Evolutionary conservation across 73 alveolate species (phyloP), one percentile per base, ranked within the genome.

Genomic region (Symbiodinium pilosum): DNA sequence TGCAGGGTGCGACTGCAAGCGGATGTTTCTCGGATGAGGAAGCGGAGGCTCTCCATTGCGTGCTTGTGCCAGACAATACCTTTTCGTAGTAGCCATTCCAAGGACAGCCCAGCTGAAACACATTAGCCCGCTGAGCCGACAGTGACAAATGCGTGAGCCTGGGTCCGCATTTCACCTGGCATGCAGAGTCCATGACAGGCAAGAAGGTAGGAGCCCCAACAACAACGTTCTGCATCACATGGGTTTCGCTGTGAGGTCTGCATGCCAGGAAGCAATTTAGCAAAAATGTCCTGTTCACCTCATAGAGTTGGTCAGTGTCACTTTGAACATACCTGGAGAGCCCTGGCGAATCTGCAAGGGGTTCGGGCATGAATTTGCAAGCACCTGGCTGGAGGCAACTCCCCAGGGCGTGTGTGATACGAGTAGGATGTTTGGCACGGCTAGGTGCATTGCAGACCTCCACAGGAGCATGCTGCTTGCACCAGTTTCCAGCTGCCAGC

Each of bases 271-370:
- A n/a, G n/a, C n/a, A n/a, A n/a, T n/a, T n/a, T n/a, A n/a, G n/a
- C n/a, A n/a, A n/a, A n/a, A n/a, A n/a, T n/a, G n/a, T n/a, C n/a
- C n/a, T n/a, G n/a, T n/a, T 47, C 21, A 47, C 14, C 14, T 14
- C 59, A 47, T 14, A 5, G 30, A 64, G 81, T 20, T 64, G 24
- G 81, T 28, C 81, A 26, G 81, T 64, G 81, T 64, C 81, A 64
- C 81, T 64, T 28, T 18, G 39, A n/a, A 18, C 30, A n/a, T 18
- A 9, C 38, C 81, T n/a, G 81, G 81, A 64, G 38, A 64, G 81
- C 81, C 81, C 81, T 64, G 77, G 81, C 81, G 81, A 64, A 64
- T 64, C 81, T 64, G 81, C 81, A 56, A 47, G 81, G 81, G 81
- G 81, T 38, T 64, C 81, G 73, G 73, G 20, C 20, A n/a, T 38